Evolutionary conservation across 2,329 filamentous ascomycete species (phyloP), one percentile per base, ranked within the genome.

Genomic region (Talaromyces sp.): DNA sequence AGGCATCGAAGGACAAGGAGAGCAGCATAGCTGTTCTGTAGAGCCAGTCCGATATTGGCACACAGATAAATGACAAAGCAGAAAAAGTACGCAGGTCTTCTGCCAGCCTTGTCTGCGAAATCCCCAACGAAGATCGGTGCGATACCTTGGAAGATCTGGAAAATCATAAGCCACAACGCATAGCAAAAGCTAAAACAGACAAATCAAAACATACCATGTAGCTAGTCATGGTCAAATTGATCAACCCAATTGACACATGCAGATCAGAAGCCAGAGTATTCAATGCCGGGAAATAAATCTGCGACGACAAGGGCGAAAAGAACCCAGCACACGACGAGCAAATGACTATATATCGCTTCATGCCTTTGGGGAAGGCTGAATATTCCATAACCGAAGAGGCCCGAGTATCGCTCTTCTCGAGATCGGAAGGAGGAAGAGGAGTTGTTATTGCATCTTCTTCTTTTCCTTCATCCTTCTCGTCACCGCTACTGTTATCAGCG

Each of bases 101-200:
- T 73, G 18, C 82, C 82, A 52, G 76, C 76, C 57, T 76, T 79
- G 65, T 84, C 82, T 3, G 81, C 78, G 50, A 84, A 76, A 52
- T 80, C 80, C 3, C 80, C 82, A 62, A 83, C 75, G 18, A 84
- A 75, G 66, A 82, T 80, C 33, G 82, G 82, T 1, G 80, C 78
- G 14, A 85, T 71, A 3, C 81, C 83, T 75, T 85, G 83, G 36
- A 83, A 78, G 44, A 83, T 81, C 78, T 78, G 28, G 23, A 85
- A 85, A 0, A 84, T 78, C n/a, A 52, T 36, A 30, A 18, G 18
- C 14, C 18, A 33, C n/a, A 34, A 36, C 0, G 4, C 5, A 14
- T n/a, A 6, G 12, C 14, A 59, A 1, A 70, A 57, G 12, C 14
- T 60, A 1, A 70, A 57, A 73, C 74, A 36, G 80, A 64, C 6